Evolutionary conservation across 495 filamentous ascomycete species (phyloP), one percentile per base, ranked within the genome.

Genomic region (Xylaria scruposa): DNA sequence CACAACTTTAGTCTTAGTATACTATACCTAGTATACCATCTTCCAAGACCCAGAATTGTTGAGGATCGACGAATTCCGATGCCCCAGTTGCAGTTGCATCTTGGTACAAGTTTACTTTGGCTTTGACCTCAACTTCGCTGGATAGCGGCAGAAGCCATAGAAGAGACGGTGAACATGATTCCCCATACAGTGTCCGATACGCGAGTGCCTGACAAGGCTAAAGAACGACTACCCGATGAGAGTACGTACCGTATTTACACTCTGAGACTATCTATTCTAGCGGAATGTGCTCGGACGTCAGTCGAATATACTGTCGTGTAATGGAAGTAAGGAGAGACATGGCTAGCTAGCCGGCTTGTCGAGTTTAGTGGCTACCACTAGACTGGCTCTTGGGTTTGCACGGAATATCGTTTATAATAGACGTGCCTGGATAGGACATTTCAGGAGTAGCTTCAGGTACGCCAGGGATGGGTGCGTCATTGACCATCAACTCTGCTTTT

Each of bases 91-190:
- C 61, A 31, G 40, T 64, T 29, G 21, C 61, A 24, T 21, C 36
- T 62, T 21, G 36, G 59, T 42, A 62, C 59, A 31, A 31, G 12
- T 42, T 38, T n/a, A 9, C 40, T 46, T 29, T 4, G 36, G 26
- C 21, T 3, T 38, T 33, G 42, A 19, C 60, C 49, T 47, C 1
- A 64, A 60, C 58, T 36, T 4, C 19, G 36, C 29, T n/a, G 17
- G 56, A 4, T n/a, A 59, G 53, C 17, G 53, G 26, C 21, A 49
- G 38, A 47, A 49, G 42, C 42, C 5, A 29, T 31, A 49, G 46
- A 66, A 66, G 44, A 53, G 63, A 66, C 63, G 63, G 63, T 66
- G 63, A 66, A 46, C 8, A 13, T 51, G 26, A 24, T 19, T 66
- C 63, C 31, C 63, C 63, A 53, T 66, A 66, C 63, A 66, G 63